These are phyloP conservation scores for Phylloporus scabripes DNA, from an alignment of 768 basidiomycete species.

Conservation along the genomic window DNA sequence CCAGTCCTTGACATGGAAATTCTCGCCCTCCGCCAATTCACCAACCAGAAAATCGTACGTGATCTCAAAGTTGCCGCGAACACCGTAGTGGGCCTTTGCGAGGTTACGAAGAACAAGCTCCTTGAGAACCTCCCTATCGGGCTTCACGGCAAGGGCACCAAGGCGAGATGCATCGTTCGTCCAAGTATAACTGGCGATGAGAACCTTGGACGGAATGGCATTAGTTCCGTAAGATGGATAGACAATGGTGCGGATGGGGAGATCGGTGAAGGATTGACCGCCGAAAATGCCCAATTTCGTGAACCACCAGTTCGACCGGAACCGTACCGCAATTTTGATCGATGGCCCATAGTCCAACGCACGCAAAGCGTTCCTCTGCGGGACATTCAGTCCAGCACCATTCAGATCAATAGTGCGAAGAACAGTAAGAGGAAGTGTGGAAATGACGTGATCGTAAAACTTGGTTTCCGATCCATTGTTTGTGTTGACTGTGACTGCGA, in stretches of 20 bases:
- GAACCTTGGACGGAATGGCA: constrained; percentile 19
- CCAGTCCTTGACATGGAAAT: constrained; percentile 33
- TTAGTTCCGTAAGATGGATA: constrained; percentile 39
- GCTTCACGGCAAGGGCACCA: constrained; percentile 27
- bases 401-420: constrained; percentile 34
- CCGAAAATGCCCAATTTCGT: constrained; percentile 32
- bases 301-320: constrained; percentile 41
- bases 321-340: constrained; percentile 41
- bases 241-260: constrained; percentile 38
- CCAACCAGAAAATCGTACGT: constrained; percentile 18
- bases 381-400: constrained; percentile 20
- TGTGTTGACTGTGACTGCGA: constrained; percentile 9
- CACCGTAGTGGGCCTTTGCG: constrained; percentile 15
- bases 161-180: constrained; percentile 36
- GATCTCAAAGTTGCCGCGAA: neutral
- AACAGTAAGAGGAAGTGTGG: constrained; percentile 35
- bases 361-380: constrained; percentile 37
- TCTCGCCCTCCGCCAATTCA: constrained; percentile 13
- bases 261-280: constrained; percentile 40
- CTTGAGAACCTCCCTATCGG: constrained; percentile 14
- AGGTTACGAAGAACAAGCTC: constrained; percentile 24
- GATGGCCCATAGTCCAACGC: constrained; percentile 33
- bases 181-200: constrained; percentile 42
- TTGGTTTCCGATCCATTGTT: constrained; percentile 4
- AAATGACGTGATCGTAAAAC: constrained; percentile 38